Conservation (phyloP, 345 rosid genomes). For the Murraya paniculata region DNA sequence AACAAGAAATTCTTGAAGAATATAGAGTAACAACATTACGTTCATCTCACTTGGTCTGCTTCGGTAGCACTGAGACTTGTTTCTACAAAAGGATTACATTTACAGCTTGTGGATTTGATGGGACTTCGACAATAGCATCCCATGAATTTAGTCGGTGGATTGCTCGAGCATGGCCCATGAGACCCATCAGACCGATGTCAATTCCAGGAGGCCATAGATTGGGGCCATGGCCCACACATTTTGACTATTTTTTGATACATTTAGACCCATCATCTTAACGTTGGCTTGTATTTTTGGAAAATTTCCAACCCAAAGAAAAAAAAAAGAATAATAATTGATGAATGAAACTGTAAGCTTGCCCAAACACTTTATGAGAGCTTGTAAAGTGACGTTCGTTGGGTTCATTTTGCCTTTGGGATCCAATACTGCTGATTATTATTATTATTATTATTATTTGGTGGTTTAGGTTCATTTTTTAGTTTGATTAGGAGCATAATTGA, state of each 20-base stretch:
- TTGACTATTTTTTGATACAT: not conserved
- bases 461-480: not conserved
- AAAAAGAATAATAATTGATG: not conserved
- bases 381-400: not conserved
- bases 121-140: not conserved
- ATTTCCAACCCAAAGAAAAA: not conserved
- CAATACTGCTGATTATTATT: not conserved
- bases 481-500: constrained; percentile 10
- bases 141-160: not conserved
- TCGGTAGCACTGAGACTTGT: not conserved
- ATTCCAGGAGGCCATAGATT: not conserved
- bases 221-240: not conserved
- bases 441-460: not conserved
- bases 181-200: too few relatives aligned
- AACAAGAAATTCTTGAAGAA: not conserved
- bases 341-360: not conserved
- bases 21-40: not conserved
- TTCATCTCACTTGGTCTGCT: constrained; percentile 3
- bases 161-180: too few relatives aligned
- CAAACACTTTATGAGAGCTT: not conserved
- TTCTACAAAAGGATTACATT: too few relatives aligned
- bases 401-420: not conserved
- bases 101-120: not conserved
- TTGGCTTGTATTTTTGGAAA: not conserved
- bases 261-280: not conserved